A percentile compares a stretch with the other conserved stretches of the same genome.
Evolutionary conservation across 2,329 filamentous ascomycete species (phyloP).

Genomic region (Cytospora schulzeri): DNA sequence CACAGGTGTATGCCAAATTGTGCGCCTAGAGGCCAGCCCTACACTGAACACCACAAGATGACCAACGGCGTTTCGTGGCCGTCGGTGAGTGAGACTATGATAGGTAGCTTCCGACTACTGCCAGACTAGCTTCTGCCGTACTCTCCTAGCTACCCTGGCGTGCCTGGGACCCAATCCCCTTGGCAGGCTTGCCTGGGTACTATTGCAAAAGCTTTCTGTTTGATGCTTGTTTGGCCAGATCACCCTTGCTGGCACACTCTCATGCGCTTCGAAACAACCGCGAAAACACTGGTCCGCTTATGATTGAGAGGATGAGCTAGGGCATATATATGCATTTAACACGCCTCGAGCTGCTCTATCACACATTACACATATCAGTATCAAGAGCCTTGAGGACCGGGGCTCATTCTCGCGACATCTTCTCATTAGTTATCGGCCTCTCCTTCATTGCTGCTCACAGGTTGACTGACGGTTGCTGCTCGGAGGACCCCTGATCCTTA

Average conservation of each 20-base stretch:
- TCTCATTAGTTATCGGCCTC: constrained; percentile 3
- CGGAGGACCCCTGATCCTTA: constrained; percentile 35
- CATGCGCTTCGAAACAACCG: constrained; percentile 44
- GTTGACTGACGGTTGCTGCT: constrained; percentile 19
- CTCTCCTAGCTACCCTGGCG: constrained; percentile 10
- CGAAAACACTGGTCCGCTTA: constrained; percentile 14
- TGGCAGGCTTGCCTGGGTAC: constrained; percentile 22
- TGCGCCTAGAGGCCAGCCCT: constrained; percentile 12
- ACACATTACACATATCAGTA: constrained; percentile 20
- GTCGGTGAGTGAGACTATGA: constrained; percentile 19
- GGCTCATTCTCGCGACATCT: background rate
- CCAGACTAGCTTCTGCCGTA: constrained; percentile 19
- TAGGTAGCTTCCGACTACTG: constrained; percentile 19
- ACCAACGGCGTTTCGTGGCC: constrained; percentile 9
- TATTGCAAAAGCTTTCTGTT: constrained; percentile 39
- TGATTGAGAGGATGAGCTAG: constrained; percentile 22
- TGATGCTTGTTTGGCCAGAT: constrained; percentile 49
- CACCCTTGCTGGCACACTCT: constrained; percentile 41
- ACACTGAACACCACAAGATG: background rate
- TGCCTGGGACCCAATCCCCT: constrained; percentile 22
- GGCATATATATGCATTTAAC: background rate
- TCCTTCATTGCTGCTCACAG: constrained; percentile 13
- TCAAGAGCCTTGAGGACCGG: background rate
- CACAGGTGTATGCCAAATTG: background rate
- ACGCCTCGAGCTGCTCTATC: constrained; percentile 6